Conservation (phyloP, 2,329 filamentous ascomycete genomes). For the Mycosphaerella sp. region DNA sequence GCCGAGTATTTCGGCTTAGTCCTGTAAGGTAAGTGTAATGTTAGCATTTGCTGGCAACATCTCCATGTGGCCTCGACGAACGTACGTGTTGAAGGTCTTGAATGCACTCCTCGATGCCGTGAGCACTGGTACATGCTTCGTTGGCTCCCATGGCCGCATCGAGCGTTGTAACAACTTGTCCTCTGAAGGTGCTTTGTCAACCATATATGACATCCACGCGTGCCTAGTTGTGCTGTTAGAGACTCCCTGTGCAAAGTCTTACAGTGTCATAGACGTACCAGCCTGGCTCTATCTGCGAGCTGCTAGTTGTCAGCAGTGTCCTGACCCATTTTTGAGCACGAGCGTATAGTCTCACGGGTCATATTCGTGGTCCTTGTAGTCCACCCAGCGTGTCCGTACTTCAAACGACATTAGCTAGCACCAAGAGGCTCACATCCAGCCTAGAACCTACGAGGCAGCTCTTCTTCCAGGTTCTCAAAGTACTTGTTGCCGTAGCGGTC, state of each 20-base stretch:
- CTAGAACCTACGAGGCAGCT: conserved; percentile 70
- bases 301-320: conserved; percentile 41
- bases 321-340: neutral
- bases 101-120: conserved; percentile 74
- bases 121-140: conserved; percentile 65
- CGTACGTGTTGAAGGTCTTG: conserved; percentile 93
- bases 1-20: conserved; percentile 46
- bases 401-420: conserved; percentile 11
- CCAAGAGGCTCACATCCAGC: conserved; percentile 1
- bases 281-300: conserved; percentile 82
- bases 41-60: conserved; percentile 1
- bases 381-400: conserved; percentile 96
- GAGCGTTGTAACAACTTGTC: conserved; percentile 66
- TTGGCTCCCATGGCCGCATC: conserved; percentile 68
- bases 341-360: conserved; percentile 54
- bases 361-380: conserved; percentile 84
- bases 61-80: conserved; percentile 27
- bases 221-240: conserved; percentile 52
- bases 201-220: conserved; percentile 90
- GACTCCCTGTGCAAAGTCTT: neutral
- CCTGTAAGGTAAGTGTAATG: conserved; percentile 28
- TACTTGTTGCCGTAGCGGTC: conserved; percentile 97
- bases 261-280: conserved; percentile 48
- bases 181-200: conserved; percentile 75
- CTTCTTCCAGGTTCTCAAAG: conserved; percentile 85